Evolutionary conservation across 768 basidiomycete species (phyloP), one percentile per base, ranked within the genome.

Genomic region (Mrakia blollopis): DNA sequence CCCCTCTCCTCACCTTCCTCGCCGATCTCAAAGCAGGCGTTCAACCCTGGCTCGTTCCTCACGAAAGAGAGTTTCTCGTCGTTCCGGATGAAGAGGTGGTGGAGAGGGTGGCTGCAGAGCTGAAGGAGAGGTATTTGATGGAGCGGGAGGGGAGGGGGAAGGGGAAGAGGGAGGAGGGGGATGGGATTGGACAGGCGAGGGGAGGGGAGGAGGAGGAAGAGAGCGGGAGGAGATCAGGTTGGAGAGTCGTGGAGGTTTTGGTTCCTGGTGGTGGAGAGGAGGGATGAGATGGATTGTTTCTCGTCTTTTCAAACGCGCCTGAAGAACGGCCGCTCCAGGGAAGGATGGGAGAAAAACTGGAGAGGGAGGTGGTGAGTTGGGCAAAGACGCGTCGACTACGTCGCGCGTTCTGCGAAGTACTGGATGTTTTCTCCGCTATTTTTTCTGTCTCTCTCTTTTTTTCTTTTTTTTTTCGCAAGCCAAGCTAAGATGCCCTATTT

Each of bases 11-110:
- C 32, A 41, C 52, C 60, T 72, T 72, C 32, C 28, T 60, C 35
- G 9, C 7, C 32, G 37, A 54, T 35, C 72, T 72, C 72, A 72
- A 72, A 23, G 37, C 50, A 3, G 72, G 72, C 11, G 72, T 72
- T 32, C 30, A 37, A 9, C 72, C 72, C 28, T 57, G 35, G 54
- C 25, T 57, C 21, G 37, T 54, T 57, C 30, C 32, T 5, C 8
- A 72, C 35, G 47, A 28, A 3, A 72, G 32, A 25, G 68, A 39
- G n/a, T 39, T 37, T 25, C 23, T 5, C 4, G 57, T n/a, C 25
- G 57, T 57, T 57, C 57, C 57, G 28, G 8, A 25, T 25, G 9
- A n/a, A 7, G 25, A 57, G 28, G 57, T n/a, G 1, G 57, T 57
- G 3, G 13, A 18, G 25, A n/a, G 28, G 25, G 57, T 28, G 3